Conservation (phyloP, 2,329 filamentous ascomycete species). For the Amauroascus verrucosus region DNA sequence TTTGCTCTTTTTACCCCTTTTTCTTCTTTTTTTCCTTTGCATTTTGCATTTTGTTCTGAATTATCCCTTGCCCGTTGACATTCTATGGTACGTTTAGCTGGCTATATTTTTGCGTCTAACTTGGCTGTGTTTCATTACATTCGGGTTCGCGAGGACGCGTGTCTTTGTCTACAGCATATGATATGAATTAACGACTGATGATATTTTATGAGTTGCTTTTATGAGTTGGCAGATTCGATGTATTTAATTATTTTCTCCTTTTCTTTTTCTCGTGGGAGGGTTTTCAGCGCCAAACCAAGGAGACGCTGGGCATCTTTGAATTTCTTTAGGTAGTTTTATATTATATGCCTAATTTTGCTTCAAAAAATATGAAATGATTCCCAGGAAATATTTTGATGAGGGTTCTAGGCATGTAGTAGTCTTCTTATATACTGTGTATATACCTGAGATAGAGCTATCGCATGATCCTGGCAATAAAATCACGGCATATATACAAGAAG, state of each 20-base stretch:
- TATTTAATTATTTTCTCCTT: not conserved
- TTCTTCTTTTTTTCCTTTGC: not conserved
- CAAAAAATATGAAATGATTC: no score
- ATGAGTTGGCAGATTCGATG: not conserved
- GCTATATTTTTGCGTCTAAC: not conserved
- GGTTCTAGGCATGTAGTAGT: no score
- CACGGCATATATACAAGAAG: not conserved
- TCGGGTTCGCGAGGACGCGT: not conserved
- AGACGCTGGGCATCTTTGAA: no score
- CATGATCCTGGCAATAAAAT: no score
- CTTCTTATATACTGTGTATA: no score
- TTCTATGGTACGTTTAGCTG: not conserved
- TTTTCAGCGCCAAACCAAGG: no score
- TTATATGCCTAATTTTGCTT: no score
- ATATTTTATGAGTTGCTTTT: not conserved
- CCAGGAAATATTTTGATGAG: no score
- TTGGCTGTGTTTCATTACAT: not conserved
- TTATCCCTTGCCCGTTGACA: no score
- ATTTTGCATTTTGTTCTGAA: not conserved
- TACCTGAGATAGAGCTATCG: no score
- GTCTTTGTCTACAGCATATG: not conserved
- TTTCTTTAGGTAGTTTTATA: no score
- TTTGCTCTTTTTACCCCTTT: constrained; percentile 5
- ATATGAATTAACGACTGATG: constrained; percentile 1
- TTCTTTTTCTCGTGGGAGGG: not conserved